Base-by-base conservation (phyloP, 352 stramenopile species). In the Peronospora belbahrii region DNA sequence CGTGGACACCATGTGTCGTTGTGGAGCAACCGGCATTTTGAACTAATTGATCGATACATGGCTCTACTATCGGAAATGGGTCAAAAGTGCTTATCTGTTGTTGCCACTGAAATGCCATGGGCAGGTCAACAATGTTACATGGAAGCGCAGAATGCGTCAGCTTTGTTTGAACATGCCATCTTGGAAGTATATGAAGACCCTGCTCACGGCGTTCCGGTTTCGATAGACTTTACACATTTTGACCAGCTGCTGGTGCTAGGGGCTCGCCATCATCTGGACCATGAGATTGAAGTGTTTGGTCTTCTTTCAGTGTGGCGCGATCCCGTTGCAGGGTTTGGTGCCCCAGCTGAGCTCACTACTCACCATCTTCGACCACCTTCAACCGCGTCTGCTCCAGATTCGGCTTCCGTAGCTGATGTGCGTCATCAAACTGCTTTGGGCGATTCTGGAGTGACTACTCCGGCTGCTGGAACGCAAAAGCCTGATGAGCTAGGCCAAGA, bases 81-180 rank as follows among this genome's bases (percentile, higher is more conserved):
- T 0, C 78, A 89, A 47, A 87, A 88, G 42, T 83, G 71, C 32
- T 42, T 89, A 22, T 83, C 73, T 10, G 52, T 89, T 27, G 78
- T 89, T 1, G 75, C 61, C 4, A 86, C 78, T 0, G 78, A 89
- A 57, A 80, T 86, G 70, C 78, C 78, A 0, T 89, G 75, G 78
- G 67, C 66, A 2, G 78, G 75, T 7, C 78, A 89, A 57, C 75
- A 88, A 44, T 89, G 78, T 52, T 86, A 89, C 46, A 60, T 66
- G 42, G 78, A 88, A 56, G 69, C 62, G 1, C 56, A 54, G 8
- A 85, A 88, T 37, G 67, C 75, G 3, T 89, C 78, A 1, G 67
- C 75, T 11, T 56, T 89, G 17, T 89, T 68, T 44, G 78, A 89
- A 34, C 78, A 89, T 44, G 60, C 75, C 0, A 53, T 86, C 2